phyloP scores from a whole-genome alignment of 257 asterid genomes.

The Capsicum rhomboideum region DNA sequence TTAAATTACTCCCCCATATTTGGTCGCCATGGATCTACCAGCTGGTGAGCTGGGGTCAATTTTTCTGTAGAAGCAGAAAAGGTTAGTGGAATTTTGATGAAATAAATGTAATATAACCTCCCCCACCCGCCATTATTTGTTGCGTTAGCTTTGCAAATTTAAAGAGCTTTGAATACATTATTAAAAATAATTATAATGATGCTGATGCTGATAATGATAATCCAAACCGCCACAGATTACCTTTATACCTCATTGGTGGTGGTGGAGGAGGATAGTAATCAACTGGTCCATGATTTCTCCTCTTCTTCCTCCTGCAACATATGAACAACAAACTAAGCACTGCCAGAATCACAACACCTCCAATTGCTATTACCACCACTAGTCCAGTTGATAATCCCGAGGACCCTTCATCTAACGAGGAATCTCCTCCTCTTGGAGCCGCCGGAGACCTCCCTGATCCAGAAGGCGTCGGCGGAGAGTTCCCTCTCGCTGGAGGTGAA shows the following conservation, averaged over 20 bases:
- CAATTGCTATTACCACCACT: conserved; percentile 60
- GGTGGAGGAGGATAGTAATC: conserved; percentile 47
- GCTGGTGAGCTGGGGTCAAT: background rate
- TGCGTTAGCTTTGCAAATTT: background rate
- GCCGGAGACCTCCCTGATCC: background rate
- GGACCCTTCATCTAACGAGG: background rate
- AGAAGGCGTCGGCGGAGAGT: conserved; percentile 24
- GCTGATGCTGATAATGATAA: background rate
- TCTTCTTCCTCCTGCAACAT: conserved; percentile 54
- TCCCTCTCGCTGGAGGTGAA: conserved; percentile 13
- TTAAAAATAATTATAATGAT: background rate
- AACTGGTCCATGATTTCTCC: conserved; percentile 32
- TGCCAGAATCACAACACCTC: conserved; percentile 44
- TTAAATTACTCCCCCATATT: background rate
- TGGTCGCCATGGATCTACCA: background rate
- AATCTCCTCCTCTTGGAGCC: background rate
- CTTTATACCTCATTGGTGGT: conserved; percentile 44
- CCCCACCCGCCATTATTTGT: no score
- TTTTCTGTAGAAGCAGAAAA: no score
- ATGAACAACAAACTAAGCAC: conserved; percentile 37
- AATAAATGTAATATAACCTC: background rate
- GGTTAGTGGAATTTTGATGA: background rate
- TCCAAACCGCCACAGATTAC: conserved; percentile 9
- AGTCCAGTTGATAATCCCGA: conserved; percentile 35
- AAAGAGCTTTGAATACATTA: background rate